Conservation (phyloP, 768 basidiomycete species). For the Albatrellus ellisii region DNA sequence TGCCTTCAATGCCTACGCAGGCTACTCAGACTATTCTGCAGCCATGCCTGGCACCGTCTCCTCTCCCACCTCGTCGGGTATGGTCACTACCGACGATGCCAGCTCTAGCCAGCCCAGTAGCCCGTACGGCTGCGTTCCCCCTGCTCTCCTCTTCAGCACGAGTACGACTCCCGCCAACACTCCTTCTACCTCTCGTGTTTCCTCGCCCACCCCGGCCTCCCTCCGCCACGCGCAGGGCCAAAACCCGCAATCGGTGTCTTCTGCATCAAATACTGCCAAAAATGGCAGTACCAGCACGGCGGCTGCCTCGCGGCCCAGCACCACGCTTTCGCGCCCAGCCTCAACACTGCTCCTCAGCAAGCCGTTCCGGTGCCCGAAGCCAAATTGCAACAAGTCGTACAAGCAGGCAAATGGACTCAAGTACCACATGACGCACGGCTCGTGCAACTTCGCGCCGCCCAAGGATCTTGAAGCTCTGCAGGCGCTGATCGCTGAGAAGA, state of each 20-base stretch:
- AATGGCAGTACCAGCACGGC: conserved; percentile 13
- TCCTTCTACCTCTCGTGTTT: conserved; percentile 13
- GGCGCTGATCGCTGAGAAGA: conserved; percentile 45
- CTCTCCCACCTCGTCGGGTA: neutral
- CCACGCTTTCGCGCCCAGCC: conserved; percentile 35
- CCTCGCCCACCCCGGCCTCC: conserved; percentile 14
- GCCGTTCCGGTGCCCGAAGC: conserved; percentile 88
- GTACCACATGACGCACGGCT: conserved; percentile 88
- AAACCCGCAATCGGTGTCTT: too few species aligned
- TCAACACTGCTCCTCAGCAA: conserved; percentile 62
- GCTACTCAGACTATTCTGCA: conserved; percentile 51
- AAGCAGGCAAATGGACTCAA: conserved; percentile 94
- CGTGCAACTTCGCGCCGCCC: conserved; percentile 86
- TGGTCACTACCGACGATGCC: conserved; percentile 4
- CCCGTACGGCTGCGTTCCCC: conserved; percentile 42
- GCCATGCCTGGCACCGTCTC: conserved; percentile 41
- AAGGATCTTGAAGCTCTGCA: conserved; percentile 73
- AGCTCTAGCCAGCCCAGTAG: conserved; percentile 17
- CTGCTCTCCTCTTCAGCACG: conserved; percentile 38
- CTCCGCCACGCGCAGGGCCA: conserved; percentile 15
- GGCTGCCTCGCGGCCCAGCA: conserved; percentile 25
- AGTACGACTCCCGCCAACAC: conserved; percentile 21
- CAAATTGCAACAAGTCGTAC: conserved; percentile 92
- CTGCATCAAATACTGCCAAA: too few species aligned
- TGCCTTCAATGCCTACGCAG: conserved; percentile 57